Evolutionary conservation across 2,329 filamentous ascomycete species (phyloP), one percentile per base, ranked within the genome.

Genomic region (Botrytis porri): DNA sequence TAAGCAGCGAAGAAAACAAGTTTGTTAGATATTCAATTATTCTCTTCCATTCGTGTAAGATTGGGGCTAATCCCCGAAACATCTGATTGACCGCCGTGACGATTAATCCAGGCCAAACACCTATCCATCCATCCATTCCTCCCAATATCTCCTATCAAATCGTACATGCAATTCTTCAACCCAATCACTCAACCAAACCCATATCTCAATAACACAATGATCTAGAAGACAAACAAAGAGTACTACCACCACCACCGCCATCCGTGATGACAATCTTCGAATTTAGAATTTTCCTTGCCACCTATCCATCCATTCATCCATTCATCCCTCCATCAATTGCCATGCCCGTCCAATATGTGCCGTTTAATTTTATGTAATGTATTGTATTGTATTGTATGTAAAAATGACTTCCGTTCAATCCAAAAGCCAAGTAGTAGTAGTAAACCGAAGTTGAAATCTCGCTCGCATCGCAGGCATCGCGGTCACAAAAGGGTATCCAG

Each of bases 401-500:
- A 65, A 51, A 57, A 69, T 29, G 51, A 32, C 35, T 39, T 54
- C 32, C 37, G 48, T 32, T 22, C n/a, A 57, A 32, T 41, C n/a
- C 29, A 41, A 67, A 41, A 43, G 48, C n/a, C 48, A 29, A 67
- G 45, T 41, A 66, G 64, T 41, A 66, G 64, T 66, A 41, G 65
- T 67, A 59, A 57, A 69, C 37, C 37, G 29, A 69, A 69, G 65
- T 57, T 32, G 22, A 39, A 41, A 43, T 69, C 35, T 69, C 65
- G 65, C 65, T 67, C 65, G 65, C 65, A 54, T 67, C 25, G 65
- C 48, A 69, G 18, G 65, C 65, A 54, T 67, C 25, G 65, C 48
- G 57, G 18, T 69, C 65, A 51, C 48, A 69, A 69, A 67, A 69
- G 65, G 65, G 65, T 69, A 69, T 69, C 65, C 35, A 69, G 65